A percentile compares a stretch with the other conserved stretches of the same genome.
Conservation (phyloP, 2,329 filamentous ascomycete species). For the Escovopsis weberi region DNA sequence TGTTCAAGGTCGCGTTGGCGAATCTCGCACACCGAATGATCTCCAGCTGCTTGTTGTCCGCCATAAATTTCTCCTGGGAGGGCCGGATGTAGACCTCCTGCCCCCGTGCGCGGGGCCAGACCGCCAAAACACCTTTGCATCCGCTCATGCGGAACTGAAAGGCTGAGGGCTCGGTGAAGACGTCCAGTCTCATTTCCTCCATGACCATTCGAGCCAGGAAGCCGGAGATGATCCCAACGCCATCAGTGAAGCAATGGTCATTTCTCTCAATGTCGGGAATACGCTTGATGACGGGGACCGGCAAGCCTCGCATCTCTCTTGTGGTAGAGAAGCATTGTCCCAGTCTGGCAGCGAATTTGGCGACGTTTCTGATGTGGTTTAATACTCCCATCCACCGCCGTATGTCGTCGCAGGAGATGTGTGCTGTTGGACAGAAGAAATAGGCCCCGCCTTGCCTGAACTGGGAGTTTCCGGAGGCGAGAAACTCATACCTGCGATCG, state of each 20-base stretch:
- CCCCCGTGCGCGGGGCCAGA: slow-evolving; percentile 53
- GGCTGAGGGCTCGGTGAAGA: slow-evolving; percentile 53
- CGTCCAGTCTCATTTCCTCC: slow-evolving; percentile 49
- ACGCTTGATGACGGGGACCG: slow-evolving; percentile 40
- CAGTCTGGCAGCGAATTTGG: slow-evolving; percentile 76
- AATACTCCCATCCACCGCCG: slow-evolving; percentile 81
- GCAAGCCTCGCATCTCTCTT: slow-evolving; percentile 51
- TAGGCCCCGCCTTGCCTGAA: slow-evolving; percentile 85
- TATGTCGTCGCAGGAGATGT: slow-evolving; percentile 59
- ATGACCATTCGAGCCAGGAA: slow-evolving; percentile 63
- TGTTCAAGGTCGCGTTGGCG: slow-evolving; percentile 68
- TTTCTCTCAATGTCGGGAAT: slow-evolving; percentile 60
- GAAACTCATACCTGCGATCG: slow-evolving; percentile 69
- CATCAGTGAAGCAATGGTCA: slow-evolving; percentile 69
- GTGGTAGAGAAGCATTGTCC: slow-evolving; percentile 97
- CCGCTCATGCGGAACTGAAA: slow-evolving; percentile 89
- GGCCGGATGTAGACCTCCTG: slow-evolving; percentile 63
- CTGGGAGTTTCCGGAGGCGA: slow-evolving; percentile 92
- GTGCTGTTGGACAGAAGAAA: slow-evolving; percentile 65
- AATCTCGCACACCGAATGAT: slow-evolving; percentile 70
- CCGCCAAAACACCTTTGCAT: slow-evolving; percentile 74
- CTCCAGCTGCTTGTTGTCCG: slow-evolving; percentile 58
- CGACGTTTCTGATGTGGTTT: slow-evolving; percentile 63
- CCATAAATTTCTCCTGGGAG: slow-evolving; percentile 78
- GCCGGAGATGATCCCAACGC: slow-evolving; percentile 80